A percentile compares a stretch with the other conserved stretches of the same genome.
These are phyloP conservation scores for Aureobasidium sp. DNA, from an alignment of 2,329 filamentous ascomycete species.

Conservation along the genomic window DNA sequence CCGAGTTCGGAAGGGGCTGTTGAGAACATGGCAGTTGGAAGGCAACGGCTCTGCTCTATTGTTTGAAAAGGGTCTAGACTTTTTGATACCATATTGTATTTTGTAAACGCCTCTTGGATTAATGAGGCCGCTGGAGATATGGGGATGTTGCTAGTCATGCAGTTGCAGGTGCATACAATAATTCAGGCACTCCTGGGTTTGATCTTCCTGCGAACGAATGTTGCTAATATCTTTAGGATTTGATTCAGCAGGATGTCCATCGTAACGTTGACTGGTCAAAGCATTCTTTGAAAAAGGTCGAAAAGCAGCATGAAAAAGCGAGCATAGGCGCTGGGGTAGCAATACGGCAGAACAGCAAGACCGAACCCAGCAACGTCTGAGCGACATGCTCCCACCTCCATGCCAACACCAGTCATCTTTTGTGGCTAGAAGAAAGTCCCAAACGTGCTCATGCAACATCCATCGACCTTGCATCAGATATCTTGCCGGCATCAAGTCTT, in stretches of 20 bases:
- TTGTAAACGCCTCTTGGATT: not conserved
- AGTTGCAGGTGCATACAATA: too few species aligned
- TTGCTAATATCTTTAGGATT: not conserved
- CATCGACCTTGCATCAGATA: not conserved
- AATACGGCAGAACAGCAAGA: not conserved
- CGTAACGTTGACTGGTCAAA: not conserved
- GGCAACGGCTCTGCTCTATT: not conserved
- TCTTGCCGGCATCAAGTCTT: not conserved
- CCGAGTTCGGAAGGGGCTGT: not conserved
- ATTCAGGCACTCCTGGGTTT: too few species aligned
- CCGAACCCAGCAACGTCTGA: not conserved
- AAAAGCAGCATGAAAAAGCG: not conserved
- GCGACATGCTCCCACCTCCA: not conserved
- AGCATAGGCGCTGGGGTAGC: not conserved
- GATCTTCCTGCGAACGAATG: not conserved
- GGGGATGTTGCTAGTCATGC: too few species aligned
- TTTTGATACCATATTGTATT: not conserved
- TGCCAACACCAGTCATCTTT: not conserved
- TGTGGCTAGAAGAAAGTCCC: not conserved
- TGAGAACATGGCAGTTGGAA: too few species aligned
- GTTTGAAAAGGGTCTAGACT: not conserved
- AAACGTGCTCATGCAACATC: not conserved
- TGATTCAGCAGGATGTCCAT: not conserved
- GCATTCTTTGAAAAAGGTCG: not conserved
- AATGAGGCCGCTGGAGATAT: not conserved